Conservation (phyloP, 495 filamentous ascomycete species). For the Talaromyces adpressus region DNA sequence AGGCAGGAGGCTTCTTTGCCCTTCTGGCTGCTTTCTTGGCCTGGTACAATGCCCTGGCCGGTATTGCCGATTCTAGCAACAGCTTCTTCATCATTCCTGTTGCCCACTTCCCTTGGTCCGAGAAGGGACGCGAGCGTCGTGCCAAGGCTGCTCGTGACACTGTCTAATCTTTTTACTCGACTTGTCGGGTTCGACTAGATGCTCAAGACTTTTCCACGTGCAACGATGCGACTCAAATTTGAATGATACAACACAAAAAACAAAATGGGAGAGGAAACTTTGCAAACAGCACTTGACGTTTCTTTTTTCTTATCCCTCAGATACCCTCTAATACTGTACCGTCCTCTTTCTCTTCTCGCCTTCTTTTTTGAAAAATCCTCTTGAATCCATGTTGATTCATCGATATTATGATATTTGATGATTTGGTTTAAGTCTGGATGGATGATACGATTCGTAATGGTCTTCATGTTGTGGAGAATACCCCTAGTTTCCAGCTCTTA, state of each 20-base stretch:
- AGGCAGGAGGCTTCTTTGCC: slow-evolving; percentile 84
- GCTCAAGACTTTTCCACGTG: background rate
- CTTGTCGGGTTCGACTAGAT: background rate
- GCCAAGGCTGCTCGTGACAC: slow-evolving; percentile 35
- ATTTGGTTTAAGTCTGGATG: too few relatives aligned
- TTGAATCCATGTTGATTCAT: background rate
- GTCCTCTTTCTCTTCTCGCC: background rate
- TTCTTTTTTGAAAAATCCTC: background rate
- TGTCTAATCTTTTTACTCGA: slow-evolving; percentile 17
- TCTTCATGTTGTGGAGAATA: background rate
- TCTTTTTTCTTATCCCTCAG: background rate
- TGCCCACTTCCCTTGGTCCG: slow-evolving; percentile 94
- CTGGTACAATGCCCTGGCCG: slow-evolving; percentile 95
- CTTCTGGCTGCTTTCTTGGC: slow-evolving; percentile 83
- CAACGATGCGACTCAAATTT: background rate
- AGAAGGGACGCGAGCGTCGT: slow-evolving; percentile 64
- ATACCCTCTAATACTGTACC: background rate
- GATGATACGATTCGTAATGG: background rate
- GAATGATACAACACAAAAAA: background rate
- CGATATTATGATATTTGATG: slow-evolving; percentile 1
- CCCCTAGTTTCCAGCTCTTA: background rate
- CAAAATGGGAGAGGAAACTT: background rate
- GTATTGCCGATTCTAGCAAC: slow-evolving; percentile 80
- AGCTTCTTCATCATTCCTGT: slow-evolving; percentile 97
- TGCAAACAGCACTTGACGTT: background rate